Evolutionary conservation across 176 grass and related monocot species (phyloP).

Genomic region (Puya raimondii): DNA sequence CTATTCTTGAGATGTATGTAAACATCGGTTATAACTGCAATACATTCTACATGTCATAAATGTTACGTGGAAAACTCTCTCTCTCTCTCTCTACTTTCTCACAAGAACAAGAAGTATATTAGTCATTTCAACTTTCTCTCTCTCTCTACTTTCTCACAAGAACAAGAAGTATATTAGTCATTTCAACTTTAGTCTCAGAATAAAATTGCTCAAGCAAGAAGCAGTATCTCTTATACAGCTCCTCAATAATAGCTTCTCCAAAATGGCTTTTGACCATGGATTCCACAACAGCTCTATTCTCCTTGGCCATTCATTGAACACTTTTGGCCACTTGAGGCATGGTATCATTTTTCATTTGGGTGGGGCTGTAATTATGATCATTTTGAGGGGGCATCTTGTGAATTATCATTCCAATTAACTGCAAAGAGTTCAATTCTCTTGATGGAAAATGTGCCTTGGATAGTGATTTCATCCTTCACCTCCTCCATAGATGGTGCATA

Average conservation of each 20-base stretch:
- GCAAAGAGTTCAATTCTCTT: slow-evolving; percentile 32
- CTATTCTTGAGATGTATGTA: too few relatives aligned
- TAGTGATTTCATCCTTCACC: slow-evolving; percentile 19
- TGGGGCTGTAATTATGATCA: not conserved
- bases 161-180: slow-evolving; percentile 40
- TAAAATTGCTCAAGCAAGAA: slow-evolving; percentile 27
- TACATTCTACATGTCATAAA: too few relatives aligned
- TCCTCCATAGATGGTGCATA: slow-evolving; percentile 42
- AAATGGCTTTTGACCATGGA: slow-evolving; percentile 45
- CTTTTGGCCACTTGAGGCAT: too few relatives aligned
- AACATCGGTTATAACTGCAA: too few relatives aligned
- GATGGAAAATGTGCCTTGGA: slow-evolving; percentile 38
- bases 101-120: too few relatives aligned
- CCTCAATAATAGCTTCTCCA: slow-evolving; percentile 29
- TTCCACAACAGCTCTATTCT: slow-evolving; percentile 31
- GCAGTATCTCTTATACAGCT: slow-evolving; percentile 30
- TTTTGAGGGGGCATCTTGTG: not conserved
- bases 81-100: too few relatives aligned
- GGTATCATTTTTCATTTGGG: not conserved
- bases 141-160: slow-evolving; percentile 22
- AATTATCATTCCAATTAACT: slow-evolving; percentile 13
- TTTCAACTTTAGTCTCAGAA: slow-evolving; percentile 9
- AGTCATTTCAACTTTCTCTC: too few relatives aligned
- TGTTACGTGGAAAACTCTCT: too few relatives aligned
- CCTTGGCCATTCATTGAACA: slow-evolving; percentile 13